A percentile compares a stretch with the other conserved stretches of the same genome.
Evolutionary conservation across 306 rosid species (phyloP).

Genomic region (Arachis hypogaea): DNA sequence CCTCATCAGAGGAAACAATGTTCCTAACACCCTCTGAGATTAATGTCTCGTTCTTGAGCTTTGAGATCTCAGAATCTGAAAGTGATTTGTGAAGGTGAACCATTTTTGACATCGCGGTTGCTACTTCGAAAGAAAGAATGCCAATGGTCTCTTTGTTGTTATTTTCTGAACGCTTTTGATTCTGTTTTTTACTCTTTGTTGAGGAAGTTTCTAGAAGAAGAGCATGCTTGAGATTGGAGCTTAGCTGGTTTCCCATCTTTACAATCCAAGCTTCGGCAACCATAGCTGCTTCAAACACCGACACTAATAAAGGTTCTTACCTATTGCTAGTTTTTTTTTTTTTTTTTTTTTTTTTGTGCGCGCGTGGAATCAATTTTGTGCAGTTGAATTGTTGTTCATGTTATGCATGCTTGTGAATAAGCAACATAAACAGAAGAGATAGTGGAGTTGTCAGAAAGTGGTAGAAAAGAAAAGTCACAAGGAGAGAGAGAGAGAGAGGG

Average conservation of each 20-base stretch:
- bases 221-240: conserved; percentile 38
- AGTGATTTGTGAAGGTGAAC: conserved; percentile 76
- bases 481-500: neutral
- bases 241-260: conserved; percentile 91
- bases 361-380: conserved; percentile 3
- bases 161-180: conserved; percentile 24
- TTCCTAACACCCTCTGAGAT: conserved; percentile 67
- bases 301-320: neutral
- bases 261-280: conserved; percentile 93
- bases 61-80: conserved; percentile 74
- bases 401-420: neutral
- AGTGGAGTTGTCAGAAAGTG: conserved; percentile 47
- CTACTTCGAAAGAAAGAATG: conserved; percentile 89
- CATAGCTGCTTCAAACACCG: conserved; percentile 57
- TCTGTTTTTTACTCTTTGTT: conserved; percentile 54
- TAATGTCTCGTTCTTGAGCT: conserved; percentile 82
- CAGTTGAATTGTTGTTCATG: conserved; percentile 23
- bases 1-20: conserved; percentile 65
- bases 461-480: conserved; percentile 21
- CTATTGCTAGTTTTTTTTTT: conserved; percentile 19
- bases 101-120: conserved; percentile 82
- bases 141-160: conserved; percentile 59
- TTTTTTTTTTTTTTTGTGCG: conserved; percentile 3
- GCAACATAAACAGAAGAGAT: conserved; percentile 27
- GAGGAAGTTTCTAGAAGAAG: conserved; percentile 62